Conservation (phyloP, 225 moss, liverwort and hornwort species). For the Climacium dendroides region DNA sequence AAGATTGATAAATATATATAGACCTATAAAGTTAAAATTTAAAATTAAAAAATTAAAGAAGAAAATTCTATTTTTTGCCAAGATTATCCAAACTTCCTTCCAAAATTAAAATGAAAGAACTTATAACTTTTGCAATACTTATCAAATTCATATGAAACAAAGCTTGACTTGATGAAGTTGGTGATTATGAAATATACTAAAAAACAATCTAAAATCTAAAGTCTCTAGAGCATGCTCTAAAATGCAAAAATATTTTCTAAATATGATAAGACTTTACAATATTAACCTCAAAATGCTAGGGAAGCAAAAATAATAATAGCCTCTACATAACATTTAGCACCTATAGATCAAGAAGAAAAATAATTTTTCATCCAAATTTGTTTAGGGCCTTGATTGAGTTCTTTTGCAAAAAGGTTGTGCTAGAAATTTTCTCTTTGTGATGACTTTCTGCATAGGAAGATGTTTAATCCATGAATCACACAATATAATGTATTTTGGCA, state of each 20-base stretch:
- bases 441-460: neutral
- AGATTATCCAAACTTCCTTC: neutral
- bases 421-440: rapidly evolving
- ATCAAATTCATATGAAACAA: rapidly evolving
- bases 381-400: rapidly evolving
- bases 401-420: neutral
- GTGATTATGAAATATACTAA: neutral
- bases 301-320: neutral
- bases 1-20: neutral
- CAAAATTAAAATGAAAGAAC: neutral
- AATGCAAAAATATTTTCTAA: neutral
- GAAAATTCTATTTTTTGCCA: neutral
- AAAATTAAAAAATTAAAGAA: neutral
- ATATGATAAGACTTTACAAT: neutral
- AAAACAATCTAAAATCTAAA: neutral
- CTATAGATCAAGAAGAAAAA: rapidly evolving
- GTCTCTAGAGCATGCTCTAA: rapidly evolving
- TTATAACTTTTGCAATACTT: neutral
- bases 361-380: neutral
- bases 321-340: neutral
- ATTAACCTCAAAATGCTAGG: neutral
- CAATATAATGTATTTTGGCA: rapidly evolving
- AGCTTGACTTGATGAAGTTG: neutral
- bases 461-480: neutral
- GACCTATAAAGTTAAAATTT: neutral